phyloP scores from a whole-genome alignment of 768 basidiomycete genomes.

The Termitomyces sp. region DNA sequence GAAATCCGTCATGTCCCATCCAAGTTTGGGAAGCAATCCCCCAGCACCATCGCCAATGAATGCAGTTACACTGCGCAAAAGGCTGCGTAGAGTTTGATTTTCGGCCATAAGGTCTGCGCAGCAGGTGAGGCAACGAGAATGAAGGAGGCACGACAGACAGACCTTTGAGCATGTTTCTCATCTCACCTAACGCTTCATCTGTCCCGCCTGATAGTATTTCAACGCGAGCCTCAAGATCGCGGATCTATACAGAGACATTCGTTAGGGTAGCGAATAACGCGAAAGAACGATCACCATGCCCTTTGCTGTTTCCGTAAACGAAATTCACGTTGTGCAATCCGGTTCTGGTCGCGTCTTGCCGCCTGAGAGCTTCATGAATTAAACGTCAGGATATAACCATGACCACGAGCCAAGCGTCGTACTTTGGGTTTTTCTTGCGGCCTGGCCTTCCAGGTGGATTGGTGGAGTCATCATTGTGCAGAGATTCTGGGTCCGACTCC shows the following conservation, averaged over 20 bases:
- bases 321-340: constrained; percentile 92
- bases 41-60: constrained; percentile 89
- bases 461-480: constrained; percentile 29
- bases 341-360: constrained; percentile 82
- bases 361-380: constrained; percentile 66
- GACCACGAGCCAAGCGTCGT: constrained; percentile 18
- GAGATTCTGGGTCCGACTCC: constrained; percentile 68
- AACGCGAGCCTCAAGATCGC: constrained; percentile 93
- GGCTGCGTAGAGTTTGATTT: constrained; percentile 76
- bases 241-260: constrained; percentile 53
- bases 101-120: constrained; percentile 77
- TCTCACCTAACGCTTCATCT: constrained; percentile 81
- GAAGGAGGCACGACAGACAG: constrained; percentile 11
- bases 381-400: constrained; percentile 4
- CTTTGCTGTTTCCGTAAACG: constrained; percentile 88
- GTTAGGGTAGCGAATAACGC: background rate
- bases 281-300: constrained; percentile 30
- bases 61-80: constrained; percentile 67
- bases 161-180: constrained; percentile 81
- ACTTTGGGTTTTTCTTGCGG: constrained; percentile 90
- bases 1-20: constrained; percentile 75
- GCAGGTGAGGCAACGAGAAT: background rate
- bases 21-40: constrained; percentile 70
- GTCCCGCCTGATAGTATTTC: constrained; percentile 90
- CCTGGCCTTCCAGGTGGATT: constrained; percentile 59